Conservation (phyloP, 805 yeast species). For the Yarrowia sp. region DNA sequence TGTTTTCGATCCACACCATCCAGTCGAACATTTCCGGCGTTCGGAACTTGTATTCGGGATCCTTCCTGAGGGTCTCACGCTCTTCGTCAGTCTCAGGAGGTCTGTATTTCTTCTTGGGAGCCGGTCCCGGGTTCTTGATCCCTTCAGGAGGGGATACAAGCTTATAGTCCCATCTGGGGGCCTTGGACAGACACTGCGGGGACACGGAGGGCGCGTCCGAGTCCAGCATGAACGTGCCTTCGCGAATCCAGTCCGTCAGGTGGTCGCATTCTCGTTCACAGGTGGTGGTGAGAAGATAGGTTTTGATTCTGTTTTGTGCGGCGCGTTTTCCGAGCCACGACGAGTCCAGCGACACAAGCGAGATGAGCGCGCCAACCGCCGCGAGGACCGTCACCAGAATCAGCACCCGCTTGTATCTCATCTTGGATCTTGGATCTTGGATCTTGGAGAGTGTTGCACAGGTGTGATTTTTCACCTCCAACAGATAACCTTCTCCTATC, state of each 20-base stretch:
- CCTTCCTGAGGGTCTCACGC: neutral
- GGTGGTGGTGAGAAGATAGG: constrained; percentile 27
- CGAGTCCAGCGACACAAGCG: neutral
- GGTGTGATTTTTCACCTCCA: too few species aligned
- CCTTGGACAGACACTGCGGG: neutral
- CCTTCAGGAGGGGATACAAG: neutral
- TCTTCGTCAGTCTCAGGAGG: constrained; percentile 11
- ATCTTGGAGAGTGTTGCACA: too few species aligned
- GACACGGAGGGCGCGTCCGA: constrained; percentile 4
- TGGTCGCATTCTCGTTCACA: constrained; percentile 17
- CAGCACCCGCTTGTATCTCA: constrained; percentile 29
- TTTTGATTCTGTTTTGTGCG: neutral
- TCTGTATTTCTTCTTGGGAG: neutral
- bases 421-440: too few species aligned
- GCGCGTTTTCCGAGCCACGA: neutral
- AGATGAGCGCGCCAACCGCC: neutral
- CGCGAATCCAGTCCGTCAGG: constrained; percentile 1
- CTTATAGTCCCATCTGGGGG: constrained; percentile 3
- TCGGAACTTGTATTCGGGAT: constrained; percentile 29
- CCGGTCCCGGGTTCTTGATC: neutral
- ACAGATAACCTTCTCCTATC: too few species aligned
- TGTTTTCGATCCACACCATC: constrained; percentile 15
- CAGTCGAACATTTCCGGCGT: constrained; percentile 12
- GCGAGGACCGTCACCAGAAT: constrained; percentile 9
- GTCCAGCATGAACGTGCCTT: constrained; percentile 36